Percentiles rank a stretch among this genome's conserved stretches.
Evolutionary conservation across 2,329 filamentous ascomycete genomes (phyloP).

Genomic region (Xylariaceae sp.): DNA sequence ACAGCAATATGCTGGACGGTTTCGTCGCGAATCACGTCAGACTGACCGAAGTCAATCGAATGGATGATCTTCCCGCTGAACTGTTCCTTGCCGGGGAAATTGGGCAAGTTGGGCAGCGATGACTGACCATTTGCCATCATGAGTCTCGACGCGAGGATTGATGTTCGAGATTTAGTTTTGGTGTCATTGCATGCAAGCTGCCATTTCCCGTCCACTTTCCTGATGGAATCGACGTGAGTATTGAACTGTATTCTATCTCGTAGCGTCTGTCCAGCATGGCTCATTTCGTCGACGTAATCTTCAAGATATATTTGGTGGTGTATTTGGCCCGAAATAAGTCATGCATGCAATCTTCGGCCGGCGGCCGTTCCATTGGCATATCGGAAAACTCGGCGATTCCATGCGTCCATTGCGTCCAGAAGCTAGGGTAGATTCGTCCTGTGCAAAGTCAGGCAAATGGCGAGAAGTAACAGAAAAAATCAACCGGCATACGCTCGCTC

Average conservation of each 20-base stretch:
- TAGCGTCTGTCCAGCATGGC: constrained; percentile 14
- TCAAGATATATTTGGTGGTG: constrained; percentile 23
- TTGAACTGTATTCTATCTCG: constrained; percentile 18
- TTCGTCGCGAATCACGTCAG: constrained; percentile 17
- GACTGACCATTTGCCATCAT: constrained; percentile 15
- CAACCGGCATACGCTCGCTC: constrained; percentile 9
- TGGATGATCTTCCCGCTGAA: constrained; percentile 29
- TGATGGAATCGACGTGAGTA: constrained; percentile 13
- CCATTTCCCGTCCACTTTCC: constrained; percentile 17
- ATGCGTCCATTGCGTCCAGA: constrained; percentile 27
- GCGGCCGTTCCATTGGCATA: constrained; percentile 21
- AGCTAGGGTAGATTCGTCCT: constrained; percentile 23
- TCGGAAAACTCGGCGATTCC: constrained; percentile 27
- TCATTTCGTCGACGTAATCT: constrained; percentile 15
- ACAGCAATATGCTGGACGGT: constrained; percentile 24
- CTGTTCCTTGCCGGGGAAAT: constrained; percentile 19
- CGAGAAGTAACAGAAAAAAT: not conserved
- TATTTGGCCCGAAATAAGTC: constrained; percentile 24
- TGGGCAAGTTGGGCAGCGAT: constrained; percentile 23
- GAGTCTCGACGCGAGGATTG: constrained; percentile 8
- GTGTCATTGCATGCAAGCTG: constrained; percentile 14
- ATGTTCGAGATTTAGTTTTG: constrained; percentile 7
- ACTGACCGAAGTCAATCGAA: constrained; percentile 28
- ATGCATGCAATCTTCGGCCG: constrained; percentile 18
- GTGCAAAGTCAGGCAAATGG: constrained; percentile 5